Base-by-base conservation (phyloP, 1,139 yeast genomes). In the Magnusiomyces paraingens region DNA sequence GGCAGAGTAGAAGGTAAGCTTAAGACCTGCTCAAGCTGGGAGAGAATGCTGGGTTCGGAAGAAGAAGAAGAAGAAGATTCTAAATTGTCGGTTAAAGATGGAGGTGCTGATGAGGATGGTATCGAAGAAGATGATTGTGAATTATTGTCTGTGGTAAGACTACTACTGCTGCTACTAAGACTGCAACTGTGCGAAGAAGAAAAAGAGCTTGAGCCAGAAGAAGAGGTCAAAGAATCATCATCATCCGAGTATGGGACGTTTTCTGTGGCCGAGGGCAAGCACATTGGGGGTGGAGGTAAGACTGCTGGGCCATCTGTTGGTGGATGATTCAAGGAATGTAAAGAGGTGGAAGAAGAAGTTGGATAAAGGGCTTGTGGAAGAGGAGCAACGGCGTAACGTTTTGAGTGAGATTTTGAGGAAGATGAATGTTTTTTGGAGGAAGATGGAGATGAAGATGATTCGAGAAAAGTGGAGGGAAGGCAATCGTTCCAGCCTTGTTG, bases 401-500 rank as follows among this genome's bases (percentile, higher is more conserved):
- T 22, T 46, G 14, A 3, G 41, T 46, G 14, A 3, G 32, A 18
- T 46, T 22, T 14, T 4, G 26, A 11, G 41, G 49, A 12, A 12
- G 20, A 46, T 10, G 42, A 12, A 32, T 15, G 39, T 46, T 21
- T 44, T 46, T 46, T 49, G 6, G 61, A 4, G 32, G 32, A 4
- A 4, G 8, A 8, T 4, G 32, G 32, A 8, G 32, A 4, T 4
- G 32, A 4, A 8, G 32, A 8, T 8, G 32, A 26, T 8, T n/a
- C 51, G 2, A 57, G 52, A 41, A 59, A 59, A n/a, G 55, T 58
- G 10, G 59, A 58, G 6, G 71, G 70, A 12, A 64, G 61, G 53
- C 73, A 68, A 58, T 71, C 74, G 57, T 71, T 71, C 73, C 74
- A 71, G 49, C 73, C 73, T 14, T 60, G 57, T 53, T 67, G 67